These are phyloP conservation scores for Globisporangium cederbergense DNA, from an alignment of 352 stramenopile genomes.

Conservation along the genomic window DNA sequence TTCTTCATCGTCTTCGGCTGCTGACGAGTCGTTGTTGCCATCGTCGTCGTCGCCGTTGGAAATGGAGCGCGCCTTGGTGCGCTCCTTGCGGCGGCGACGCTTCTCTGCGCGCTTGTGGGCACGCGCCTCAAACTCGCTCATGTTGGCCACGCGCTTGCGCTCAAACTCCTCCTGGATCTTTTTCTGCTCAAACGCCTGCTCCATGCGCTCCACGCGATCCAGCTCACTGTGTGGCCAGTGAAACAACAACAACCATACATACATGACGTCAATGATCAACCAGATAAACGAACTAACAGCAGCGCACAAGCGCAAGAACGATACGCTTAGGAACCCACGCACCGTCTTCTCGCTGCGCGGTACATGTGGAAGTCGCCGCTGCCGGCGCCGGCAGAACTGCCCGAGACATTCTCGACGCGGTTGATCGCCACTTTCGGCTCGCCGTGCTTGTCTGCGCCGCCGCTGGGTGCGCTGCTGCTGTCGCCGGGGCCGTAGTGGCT, in stretches of 20 bases:
- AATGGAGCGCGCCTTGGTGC: slow-evolving; percentile 46
- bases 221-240: slow-evolving; percentile 66
- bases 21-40: slow-evolving; percentile 8
- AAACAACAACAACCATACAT: neutral
- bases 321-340: neutral
- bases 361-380: slow-evolving; percentile 98
- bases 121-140: slow-evolving; percentile 66
- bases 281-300: neutral
- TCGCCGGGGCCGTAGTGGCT: slow-evolving; percentile 16
- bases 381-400: slow-evolving; percentile 91
- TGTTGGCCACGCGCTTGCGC: slow-evolving; percentile 53
- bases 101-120: slow-evolving; percentile 75
- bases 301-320: neutral
- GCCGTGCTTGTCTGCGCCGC: slow-evolving; percentile 16
- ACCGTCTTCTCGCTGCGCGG: slow-evolving; percentile 87
- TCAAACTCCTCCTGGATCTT: slow-evolving; percentile 69
- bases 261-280: neutral
- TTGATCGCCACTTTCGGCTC: slow-evolving; percentile 52
- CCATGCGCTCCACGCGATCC: slow-evolving; percentile 88
- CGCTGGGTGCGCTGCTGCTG: slow-evolving; percentile 8
- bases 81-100: slow-evolving; percentile 68
- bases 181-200: slow-evolving; percentile 72
- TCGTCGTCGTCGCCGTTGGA: slow-evolving; percentile 21
- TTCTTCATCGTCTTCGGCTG: neutral
- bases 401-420: slow-evolving; percentile 94